Percentiles rank a stretch among this genome's conserved stretches.
Conservation (phyloP, 2,329 filamentous ascomycete species). For the Diaporthe sp. region DNA sequence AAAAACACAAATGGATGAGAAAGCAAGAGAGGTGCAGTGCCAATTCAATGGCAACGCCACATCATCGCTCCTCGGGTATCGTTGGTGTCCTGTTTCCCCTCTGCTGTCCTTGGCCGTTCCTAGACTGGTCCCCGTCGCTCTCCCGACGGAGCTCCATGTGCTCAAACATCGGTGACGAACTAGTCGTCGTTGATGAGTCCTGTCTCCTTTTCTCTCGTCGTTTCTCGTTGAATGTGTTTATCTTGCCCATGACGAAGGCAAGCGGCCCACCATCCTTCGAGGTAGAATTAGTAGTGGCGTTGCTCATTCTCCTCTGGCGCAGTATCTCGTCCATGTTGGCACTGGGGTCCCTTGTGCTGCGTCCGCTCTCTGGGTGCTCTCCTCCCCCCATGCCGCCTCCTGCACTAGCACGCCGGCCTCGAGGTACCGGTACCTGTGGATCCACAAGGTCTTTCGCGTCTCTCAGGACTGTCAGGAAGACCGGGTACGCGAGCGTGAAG, state of each 20-base stretch:
- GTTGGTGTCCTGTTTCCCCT: conserved; percentile 29
- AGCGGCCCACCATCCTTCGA: neutral
- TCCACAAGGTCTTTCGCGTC: conserved; percentile 59
- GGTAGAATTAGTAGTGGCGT: neutral
- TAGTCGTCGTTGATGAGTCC: conserved; percentile 16
- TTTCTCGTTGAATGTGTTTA: conserved; percentile 30
- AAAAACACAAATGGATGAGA: conserved; percentile 10
- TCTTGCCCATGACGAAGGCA: conserved; percentile 20
- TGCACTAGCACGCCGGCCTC: neutral
- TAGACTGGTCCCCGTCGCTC: conserved; percentile 15
- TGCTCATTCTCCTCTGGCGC: conserved; percentile 12
- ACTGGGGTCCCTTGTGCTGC: conserved; percentile 25
- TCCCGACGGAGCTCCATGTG: conserved; percentile 31
- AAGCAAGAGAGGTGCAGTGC: conserved; percentile 19
- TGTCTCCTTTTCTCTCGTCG: conserved; percentile 1
- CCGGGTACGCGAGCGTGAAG: conserved; percentile 60
- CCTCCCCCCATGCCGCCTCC: conserved; percentile 27
- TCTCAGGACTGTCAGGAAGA: conserved; percentile 60
- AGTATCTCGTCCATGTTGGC: conserved; percentile 21
- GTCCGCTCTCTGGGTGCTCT: conserved; percentile 1
- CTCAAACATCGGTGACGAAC: conserved; percentile 27
- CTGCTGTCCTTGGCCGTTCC: neutral
- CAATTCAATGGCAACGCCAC: neutral
- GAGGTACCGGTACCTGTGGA: conserved; percentile 39
- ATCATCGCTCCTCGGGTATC: conserved; percentile 35